Evolutionary conservation across 2,329 filamentous ascomycete species (phyloP).

Genomic region (Phaeosphaeriaceae sp.): DNA sequence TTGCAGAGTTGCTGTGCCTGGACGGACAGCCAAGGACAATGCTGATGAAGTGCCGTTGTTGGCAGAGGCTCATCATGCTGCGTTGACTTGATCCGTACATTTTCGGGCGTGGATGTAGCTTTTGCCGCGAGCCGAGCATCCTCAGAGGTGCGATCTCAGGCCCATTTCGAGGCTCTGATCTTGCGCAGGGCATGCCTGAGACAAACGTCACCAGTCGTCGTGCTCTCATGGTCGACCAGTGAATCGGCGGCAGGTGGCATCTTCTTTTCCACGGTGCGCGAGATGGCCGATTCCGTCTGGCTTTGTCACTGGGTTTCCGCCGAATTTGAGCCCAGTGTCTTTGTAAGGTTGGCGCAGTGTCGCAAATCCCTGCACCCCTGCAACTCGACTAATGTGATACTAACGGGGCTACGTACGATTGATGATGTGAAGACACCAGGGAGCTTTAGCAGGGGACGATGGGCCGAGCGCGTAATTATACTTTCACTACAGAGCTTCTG

Average conservation of each 20-base stretch:
- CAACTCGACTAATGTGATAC: slow-evolving; percentile 41
- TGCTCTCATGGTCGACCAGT: slow-evolving; percentile 22
- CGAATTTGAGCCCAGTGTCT: slow-evolving; percentile 39
- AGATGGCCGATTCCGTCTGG: slow-evolving; percentile 41
- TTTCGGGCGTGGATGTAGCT: slow-evolving; percentile 30
- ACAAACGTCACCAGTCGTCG: slow-evolving; percentile 26
- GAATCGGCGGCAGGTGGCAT: slow-evolving; percentile 16
- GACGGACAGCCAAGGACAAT: slow-evolving; percentile 4
- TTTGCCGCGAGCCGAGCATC: slow-evolving; percentile 22
- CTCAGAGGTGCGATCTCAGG: slow-evolving; percentile 16
- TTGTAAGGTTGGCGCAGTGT: slow-evolving; percentile 48
- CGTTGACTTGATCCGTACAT: slow-evolving; percentile 22
- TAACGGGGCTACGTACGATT: slow-evolving; percentile 38
- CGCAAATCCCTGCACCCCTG: slow-evolving; percentile 40
- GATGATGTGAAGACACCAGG: slow-evolving; percentile 39
- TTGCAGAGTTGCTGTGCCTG: slow-evolving; percentile 7
- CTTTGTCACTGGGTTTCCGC: slow-evolving; percentile 40
- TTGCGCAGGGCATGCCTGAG: slow-evolving; percentile 21
- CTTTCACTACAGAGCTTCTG: slow-evolving; percentile 35
- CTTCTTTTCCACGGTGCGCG: slow-evolving; percentile 34
- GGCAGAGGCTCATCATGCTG: not conserved
- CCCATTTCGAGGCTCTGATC: slow-evolving; percentile 10
- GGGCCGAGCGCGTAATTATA: slow-evolving; percentile 39
- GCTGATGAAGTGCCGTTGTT: not conserved
- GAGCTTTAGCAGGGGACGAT: slow-evolving; percentile 35